Percentiles rank a stretch among this genome's conserved stretches.
phyloP scores from a whole-genome alignment of 352 stramenopile species.

The Pythium sp. region DNA sequence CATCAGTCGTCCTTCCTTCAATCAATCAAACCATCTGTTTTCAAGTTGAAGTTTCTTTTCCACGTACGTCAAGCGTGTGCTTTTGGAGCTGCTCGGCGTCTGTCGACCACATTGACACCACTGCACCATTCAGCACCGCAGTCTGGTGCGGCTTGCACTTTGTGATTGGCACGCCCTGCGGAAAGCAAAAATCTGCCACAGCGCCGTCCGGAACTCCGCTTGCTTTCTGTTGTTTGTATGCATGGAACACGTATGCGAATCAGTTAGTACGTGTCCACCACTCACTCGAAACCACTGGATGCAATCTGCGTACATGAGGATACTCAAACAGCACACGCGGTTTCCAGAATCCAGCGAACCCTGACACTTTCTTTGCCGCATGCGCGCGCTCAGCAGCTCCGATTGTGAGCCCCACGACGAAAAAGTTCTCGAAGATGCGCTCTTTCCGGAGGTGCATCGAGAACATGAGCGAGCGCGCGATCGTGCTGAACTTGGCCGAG shows the following conservation, averaged over 20 bases:
- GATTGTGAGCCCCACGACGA: constrained; percentile 53
- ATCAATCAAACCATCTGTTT: neutral
- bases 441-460: constrained; percentile 82
- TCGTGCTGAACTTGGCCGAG: constrained; percentile 46
- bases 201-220: constrained; percentile 42
- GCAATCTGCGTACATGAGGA: constrained; percentile 34
- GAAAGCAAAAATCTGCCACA: constrained; percentile 82
- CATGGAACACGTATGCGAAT: neutral
- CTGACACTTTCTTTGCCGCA: constrained; percentile 22
- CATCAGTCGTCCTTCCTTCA: neutral
- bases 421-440: constrained; percentile 82
- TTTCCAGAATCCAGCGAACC: constrained; percentile 62
- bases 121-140: constrained; percentile 37
- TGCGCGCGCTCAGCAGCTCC: constrained; percentile 31
- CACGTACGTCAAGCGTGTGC: constrained; percentile 54
- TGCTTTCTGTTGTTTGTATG: constrained; percentile 19
- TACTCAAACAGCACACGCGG: constrained; percentile 72
- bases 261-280: neutral
- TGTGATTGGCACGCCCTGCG: constrained; percentile 58
- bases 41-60: neutral
- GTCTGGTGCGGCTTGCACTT: constrained; percentile 58
- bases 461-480: constrained; percentile 72
- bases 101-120: constrained; percentile 70
- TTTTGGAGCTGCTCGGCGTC: constrained; percentile 59
- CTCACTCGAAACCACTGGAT: neutral